Conservation (phyloP, 805 yeast genomes). For the Grigorovia transvaalensis region DNA sequence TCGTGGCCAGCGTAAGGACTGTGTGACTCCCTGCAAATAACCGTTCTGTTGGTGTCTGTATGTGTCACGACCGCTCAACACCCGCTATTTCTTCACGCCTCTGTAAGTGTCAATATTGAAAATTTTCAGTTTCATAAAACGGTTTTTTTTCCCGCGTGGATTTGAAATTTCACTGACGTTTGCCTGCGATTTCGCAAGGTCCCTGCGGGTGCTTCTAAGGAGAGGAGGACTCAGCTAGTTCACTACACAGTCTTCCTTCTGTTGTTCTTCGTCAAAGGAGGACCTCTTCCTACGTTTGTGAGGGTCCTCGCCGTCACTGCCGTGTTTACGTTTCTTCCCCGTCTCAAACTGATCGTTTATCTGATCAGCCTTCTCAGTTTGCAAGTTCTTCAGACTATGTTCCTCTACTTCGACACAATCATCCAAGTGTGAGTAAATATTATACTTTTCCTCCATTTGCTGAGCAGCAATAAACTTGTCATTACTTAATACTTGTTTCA, state of each 20-base stretch:
- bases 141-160: background rate
- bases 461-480: constrained; percentile 14
- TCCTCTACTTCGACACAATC: constrained; percentile 19
- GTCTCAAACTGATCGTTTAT: background rate
- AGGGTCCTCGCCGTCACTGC: background rate
- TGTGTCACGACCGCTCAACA: background rate
- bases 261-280: background rate
- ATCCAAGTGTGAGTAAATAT: constrained; percentile 7
- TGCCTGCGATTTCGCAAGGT: background rate
- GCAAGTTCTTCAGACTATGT: constrained; percentile 14
- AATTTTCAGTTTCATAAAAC: background rate
- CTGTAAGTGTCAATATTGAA: background rate
- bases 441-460: constrained; percentile 6
- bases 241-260: background rate
- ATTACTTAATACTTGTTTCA: constrained; percentile 10
- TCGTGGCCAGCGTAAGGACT: too few relatives aligned
- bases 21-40: too few relatives aligned
- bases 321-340: background rate
- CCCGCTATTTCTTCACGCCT: background rate
- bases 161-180: background rate
- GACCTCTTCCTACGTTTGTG: background rate
- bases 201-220: too few relatives aligned
- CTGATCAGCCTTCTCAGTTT: background rate
- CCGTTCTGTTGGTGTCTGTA: too few relatives aligned
- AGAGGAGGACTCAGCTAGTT: too few relatives aligned